phyloP scores from a whole-genome alignment of 2,329 filamentous ascomycete species.

The Pestalotiopsis sp. region DNA sequence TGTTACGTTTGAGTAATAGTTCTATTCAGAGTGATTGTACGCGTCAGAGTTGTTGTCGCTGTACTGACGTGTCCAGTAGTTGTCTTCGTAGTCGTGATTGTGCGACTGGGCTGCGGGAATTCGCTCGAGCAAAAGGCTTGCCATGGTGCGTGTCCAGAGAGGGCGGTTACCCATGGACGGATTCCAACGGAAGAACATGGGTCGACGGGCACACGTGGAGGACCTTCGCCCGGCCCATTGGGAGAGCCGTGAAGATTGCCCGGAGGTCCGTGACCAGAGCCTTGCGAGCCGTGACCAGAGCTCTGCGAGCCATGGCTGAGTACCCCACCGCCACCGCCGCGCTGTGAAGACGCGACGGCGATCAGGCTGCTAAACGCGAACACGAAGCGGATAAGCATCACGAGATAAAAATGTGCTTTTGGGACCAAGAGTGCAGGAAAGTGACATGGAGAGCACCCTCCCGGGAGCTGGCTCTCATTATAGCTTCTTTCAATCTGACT shows the following conservation, averaged over 20 bases:
- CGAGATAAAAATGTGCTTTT: background rate
- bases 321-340: constrained; percentile 14
- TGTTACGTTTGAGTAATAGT: background rate
- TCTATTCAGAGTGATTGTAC: background rate
- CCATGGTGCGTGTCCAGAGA: background rate
- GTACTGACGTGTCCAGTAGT: background rate
- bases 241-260: background rate
- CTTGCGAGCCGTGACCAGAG: too few relatives aligned
- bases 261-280: background rate
- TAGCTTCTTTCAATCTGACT: background rate
- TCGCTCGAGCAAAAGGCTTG: background rate
- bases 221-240: background rate
- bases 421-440: background rate
- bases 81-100: background rate
- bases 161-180: background rate
- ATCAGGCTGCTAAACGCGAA: background rate
- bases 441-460: background rate
- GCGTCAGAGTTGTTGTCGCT: background rate
- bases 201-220: background rate
- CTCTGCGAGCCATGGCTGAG: background rate
- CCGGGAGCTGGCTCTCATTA: background rate
- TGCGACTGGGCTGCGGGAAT: background rate
- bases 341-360: background rate
- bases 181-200: background rate
- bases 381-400: background rate